Conservation (phyloP, 371 early-diverging fungal species). For the Apophysomyces trapeziformis region DNA sequence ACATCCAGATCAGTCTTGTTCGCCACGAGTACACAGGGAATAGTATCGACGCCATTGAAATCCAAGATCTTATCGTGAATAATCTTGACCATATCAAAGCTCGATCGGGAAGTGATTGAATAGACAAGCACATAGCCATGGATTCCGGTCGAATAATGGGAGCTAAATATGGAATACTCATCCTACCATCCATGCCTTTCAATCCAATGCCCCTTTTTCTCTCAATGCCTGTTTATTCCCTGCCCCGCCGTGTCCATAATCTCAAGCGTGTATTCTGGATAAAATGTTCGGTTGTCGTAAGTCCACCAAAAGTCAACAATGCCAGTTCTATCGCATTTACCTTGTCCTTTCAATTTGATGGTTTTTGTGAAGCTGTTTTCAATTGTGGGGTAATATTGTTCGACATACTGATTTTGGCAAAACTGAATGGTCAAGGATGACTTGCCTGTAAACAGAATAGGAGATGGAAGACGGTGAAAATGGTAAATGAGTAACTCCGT, state of each 20-base stretch:
- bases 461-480: background rate
- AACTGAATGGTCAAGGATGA: conserved; percentile 85
- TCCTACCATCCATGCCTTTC: conserved; percentile 52
- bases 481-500: background rate
- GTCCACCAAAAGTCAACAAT: no score
- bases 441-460: conserved; percentile 53
- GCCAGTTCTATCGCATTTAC: background rate
- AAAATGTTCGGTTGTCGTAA: no score
- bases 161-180: conserved; percentile 83
- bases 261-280: conserved; percentile 70
- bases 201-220: background rate
- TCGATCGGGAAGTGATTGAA: conserved; percentile 73
- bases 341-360: conserved; percentile 65
- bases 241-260: conserved; percentile 92
- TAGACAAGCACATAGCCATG: conserved; percentile 88
- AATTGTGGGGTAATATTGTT: conserved; percentile 87
- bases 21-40: conserved; percentile 80
- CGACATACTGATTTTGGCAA: conserved; percentile 80
- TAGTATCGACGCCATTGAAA: conserved; percentile 79
- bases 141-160: conserved; percentile 78
- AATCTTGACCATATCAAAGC: conserved; percentile 77
- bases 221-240: conserved; percentile 35
- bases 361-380: conserved; percentile 81
- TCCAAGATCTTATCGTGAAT: conserved; percentile 89
- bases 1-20: conserved; percentile 81